Percentiles rank a stretch among this genome's conserved stretches.
Evolutionary conservation across 495 filamentous ascomycete genomes (phyloP).

Genomic region (Xylaria cubensis): DNA sequence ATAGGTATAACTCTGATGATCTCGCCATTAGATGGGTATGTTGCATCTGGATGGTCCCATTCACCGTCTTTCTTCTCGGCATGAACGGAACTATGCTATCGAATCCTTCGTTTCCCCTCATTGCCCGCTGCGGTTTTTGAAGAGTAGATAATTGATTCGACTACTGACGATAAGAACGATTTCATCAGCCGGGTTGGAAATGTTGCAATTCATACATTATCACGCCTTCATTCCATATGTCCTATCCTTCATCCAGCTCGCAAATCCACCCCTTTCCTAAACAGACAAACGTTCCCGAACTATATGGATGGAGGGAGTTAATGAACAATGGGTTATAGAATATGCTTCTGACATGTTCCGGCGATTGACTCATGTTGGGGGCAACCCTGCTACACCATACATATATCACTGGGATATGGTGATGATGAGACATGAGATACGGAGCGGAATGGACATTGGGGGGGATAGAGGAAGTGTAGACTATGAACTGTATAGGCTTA

Average conservation of each 20-base stretch:
- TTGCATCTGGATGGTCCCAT: not conserved
- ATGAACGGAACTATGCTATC: not conserved
- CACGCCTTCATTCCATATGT: not conserved
- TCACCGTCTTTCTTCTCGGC: not conserved
- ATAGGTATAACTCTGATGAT: not conserved
- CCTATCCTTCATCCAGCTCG: not conserved
- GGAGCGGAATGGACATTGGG: not conserved
- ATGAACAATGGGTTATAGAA: not conserved
- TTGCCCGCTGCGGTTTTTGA: not conserved
- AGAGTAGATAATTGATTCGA: not conserved
- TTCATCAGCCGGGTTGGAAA: not conserved
- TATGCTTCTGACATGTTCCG: not conserved
- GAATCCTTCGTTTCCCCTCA: not conserved
- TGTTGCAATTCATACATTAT: not conserved
- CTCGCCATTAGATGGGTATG: not conserved
- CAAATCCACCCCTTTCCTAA: not conserved
- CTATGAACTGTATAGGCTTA: not conserved
- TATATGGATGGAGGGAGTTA: not conserved
- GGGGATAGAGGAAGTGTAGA: not conserved
- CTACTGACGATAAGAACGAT: not conserved
- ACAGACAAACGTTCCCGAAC: not conserved
- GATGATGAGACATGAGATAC: slow-evolving; percentile 1
- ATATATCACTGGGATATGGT: not conserved
- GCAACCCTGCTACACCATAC: not conserved
- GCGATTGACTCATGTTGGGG: not conserved